These are phyloP conservation scores for Saturnispora saitoi DNA, from an alignment of 805 yeast species.

Conservation along the genomic window DNA sequence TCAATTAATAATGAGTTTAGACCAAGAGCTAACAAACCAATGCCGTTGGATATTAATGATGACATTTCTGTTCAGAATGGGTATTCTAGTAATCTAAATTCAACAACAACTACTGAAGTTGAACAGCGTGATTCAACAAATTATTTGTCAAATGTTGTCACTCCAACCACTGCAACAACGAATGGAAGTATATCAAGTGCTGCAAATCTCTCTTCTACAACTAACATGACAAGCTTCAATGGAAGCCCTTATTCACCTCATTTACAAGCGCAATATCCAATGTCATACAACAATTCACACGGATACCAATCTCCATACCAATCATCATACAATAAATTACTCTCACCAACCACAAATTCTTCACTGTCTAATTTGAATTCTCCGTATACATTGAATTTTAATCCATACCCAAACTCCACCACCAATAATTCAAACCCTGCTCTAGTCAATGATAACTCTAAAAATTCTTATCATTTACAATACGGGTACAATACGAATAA, in stretches of 20 bases:
- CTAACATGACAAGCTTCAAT: not conserved
- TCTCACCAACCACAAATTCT: not conserved
- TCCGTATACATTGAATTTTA: slow-evolving; percentile 6
- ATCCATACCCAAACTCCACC: slow-evolving; percentile 3
- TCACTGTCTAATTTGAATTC: slow-evolving; percentile 1
- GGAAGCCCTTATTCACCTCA: slow-evolving; percentile 8
- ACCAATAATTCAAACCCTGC: not conserved
- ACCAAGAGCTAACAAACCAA: slow-evolving; percentile 26
- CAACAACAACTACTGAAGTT: slow-evolving; percentile 1
- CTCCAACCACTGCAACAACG: slow-evolving; percentile 10
- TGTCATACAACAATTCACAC: not conserved
- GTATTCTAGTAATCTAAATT: not conserved
- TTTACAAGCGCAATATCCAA: slow-evolving; percentile 1
- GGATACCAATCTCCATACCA: slow-evolving; percentile 1
- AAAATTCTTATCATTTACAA: not conserved
- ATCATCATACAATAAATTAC: not conserved
- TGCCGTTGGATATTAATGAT: slow-evolving; percentile 22
- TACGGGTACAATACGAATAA: not conserved
- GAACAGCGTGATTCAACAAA: not conserved
- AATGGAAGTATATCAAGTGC: slow-evolving; percentile 1
- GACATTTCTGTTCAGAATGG: not conserved
- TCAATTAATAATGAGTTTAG: slow-evolving; percentile 19
- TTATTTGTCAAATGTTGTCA: not conserved
- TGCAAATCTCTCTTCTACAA: not conserved
- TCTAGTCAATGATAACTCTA: not conserved